Percentiles rank a stretch among this genome's conserved stretches.
Evolutionary conservation across 225 moss, liverwort and hornwort genomes (phyloP).

Genomic region (Ulota crispa): DNA sequence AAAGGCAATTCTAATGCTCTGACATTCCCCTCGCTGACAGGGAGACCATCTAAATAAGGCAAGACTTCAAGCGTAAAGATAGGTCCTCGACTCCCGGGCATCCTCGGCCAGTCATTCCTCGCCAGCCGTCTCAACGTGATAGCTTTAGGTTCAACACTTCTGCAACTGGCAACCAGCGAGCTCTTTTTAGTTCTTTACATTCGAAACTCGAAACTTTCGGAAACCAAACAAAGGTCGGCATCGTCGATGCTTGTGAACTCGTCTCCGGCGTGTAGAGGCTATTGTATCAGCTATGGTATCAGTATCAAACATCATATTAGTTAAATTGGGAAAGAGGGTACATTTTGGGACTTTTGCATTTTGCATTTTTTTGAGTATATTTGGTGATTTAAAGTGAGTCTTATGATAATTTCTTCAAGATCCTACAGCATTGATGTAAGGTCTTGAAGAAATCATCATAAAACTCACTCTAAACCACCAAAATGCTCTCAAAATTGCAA

Average conservation of each 20-base stretch:
- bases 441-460: too few relatives aligned
- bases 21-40: slow-evolving; percentile 36
- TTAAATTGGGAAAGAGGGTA: too few relatives aligned
- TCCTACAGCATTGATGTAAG: too few relatives aligned
- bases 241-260: neutral
- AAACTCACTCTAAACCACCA: too few relatives aligned
- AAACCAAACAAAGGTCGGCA: neutral
- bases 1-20: neutral
- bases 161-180: neutral
- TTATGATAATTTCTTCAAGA: too few relatives aligned
- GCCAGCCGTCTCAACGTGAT: neutral
- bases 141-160: neutral
- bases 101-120: neutral
- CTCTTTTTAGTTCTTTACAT: too few relatives aligned
- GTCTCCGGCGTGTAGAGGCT: neutral
- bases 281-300: too few relatives aligned
- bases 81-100: neutral
- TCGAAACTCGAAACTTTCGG: neutral
- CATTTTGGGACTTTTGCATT: too few relatives aligned
- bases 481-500: too few relatives aligned
- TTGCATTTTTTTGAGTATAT: too few relatives aligned
- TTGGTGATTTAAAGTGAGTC: too few relatives aligned
- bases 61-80: neutral
- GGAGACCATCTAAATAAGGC: neutral
- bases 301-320: too few relatives aligned